Evolutionary conservation across 352 stramenopile species (phyloP), one percentile per base, ranked within the genome.

Genomic region (Pythium myriotylum): DNA sequence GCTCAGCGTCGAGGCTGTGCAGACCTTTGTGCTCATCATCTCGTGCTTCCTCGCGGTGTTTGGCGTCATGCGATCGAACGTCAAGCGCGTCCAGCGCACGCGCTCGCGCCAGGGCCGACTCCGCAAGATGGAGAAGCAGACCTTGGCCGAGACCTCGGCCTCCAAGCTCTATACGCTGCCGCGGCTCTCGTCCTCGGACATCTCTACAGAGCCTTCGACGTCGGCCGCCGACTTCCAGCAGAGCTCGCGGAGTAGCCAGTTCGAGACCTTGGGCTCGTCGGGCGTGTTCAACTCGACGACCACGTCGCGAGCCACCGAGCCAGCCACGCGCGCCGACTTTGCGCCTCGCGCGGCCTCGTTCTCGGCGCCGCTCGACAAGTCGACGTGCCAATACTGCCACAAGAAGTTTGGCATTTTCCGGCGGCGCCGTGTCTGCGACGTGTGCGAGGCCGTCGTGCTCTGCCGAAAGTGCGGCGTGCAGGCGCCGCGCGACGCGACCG

Each of bases 391-490:
- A 10, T 70, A 74, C 45, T 88, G 79, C 45, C 68, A 70, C 47
- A 88, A 88, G 59, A 78, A 77, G 53, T 89, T 89, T 55, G 77
- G 79, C 33, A 70, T 89, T 20, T 89, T 89, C 62, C 73, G 79
- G 12, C 75, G 73, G 29, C 73, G 71, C 1, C 72, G 76, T 42
- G 57, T 86, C 53, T 89, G 79, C 53, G 76, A 84, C 62, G 77
- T 78, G 39, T 89, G 79, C 42, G 74, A 86, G 57, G 73, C 69
- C 1, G 68, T 83, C 23, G 69, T 67, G 22, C 55, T 89, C 39
- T 89, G 79, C 59, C 77, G 79, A 23, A 83, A 83, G 57, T 89
- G 79, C 43, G 75, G 79, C 32, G 75, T 71, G 16, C 74, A 81
- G 49, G 71, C 77, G 22, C 73, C 77, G 0, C 52, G 74, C 14